Conservation (phyloP, 208 protist species). For the Trypanosoma theileri region DNA sequence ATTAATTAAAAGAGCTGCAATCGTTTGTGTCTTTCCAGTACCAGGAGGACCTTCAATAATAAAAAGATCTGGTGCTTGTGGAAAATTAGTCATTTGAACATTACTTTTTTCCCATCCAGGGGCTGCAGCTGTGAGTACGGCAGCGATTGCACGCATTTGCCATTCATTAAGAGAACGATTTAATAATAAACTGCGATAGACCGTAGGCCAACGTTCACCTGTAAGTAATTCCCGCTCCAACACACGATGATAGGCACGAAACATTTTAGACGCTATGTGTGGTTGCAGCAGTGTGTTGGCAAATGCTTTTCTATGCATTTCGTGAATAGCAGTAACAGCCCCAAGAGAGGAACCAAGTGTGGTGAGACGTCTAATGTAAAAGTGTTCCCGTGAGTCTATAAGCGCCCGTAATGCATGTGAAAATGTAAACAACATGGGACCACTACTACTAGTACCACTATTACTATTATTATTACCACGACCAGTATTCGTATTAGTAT, state of each 20-base stretch:
- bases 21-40: conserved; percentile 92
- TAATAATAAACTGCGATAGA: conserved; percentile 36
- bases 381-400: conserved; percentile 6
- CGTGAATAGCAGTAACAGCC: conserved; percentile 49
- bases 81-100: not conserved
- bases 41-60: conserved; percentile 89
- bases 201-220: conserved; percentile 8
- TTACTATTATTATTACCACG: not conserved
- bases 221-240: conserved; percentile 28
- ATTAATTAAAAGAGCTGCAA: conserved; percentile 66
- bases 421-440: conserved; percentile 36
- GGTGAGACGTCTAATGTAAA: conserved; percentile 57
- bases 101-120: conserved; percentile 40
- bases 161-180: conserved; percentile 52
- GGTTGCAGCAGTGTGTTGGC: conserved; percentile 66
- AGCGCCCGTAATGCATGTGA: conserved; percentile 55
- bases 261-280: conserved; percentile 34
- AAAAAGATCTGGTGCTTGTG: conserved; percentile 45
- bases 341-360: conserved; percentile 47
- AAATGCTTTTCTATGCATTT: conserved; percentile 50
- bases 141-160: conserved; percentile 63
- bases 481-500: not conserved
- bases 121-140: conserved; percentile 47
- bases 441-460: not conserved
- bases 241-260: conserved; percentile 30